phyloP scores from a whole-genome alignment of 306 rosid genomes.

The Rosa persica region DNA sequence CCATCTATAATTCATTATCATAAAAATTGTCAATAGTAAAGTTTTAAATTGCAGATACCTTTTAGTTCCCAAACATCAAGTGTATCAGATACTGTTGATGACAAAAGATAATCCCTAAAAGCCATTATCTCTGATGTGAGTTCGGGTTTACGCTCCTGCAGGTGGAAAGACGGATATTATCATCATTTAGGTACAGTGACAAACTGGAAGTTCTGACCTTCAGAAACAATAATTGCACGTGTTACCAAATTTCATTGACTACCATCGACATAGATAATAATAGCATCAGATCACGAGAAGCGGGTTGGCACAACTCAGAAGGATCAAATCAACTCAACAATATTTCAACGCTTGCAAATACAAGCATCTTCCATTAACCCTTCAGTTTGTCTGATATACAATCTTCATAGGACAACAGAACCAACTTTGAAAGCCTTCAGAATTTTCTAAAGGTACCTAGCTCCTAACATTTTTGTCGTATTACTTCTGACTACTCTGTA shows the following conservation, averaged over 20 bases:
- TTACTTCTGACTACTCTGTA: too few relatives aligned
- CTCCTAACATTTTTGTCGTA: too few relatives aligned
- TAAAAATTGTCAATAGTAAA: slow-evolving; percentile 11
- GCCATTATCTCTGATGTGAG: slow-evolving; percentile 86
- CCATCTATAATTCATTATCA: background rate
- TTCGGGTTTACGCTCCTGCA: slow-evolving; percentile 92
- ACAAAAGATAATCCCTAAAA: slow-evolving; percentile 88
- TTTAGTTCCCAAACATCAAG: slow-evolving; percentile 98
- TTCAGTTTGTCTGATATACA: too few relatives aligned
- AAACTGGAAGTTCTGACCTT: background rate
- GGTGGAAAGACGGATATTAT: background rate
- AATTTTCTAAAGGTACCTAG: too few relatives aligned
- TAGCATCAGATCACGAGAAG: background rate
- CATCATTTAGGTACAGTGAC: background rate
- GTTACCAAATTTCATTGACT: background rate
- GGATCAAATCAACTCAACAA: background rate
- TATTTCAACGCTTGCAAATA: background rate
- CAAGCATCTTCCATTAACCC: background rate
- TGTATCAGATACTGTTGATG: slow-evolving; percentile 86
- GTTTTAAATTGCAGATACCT: slow-evolving; percentile 47
- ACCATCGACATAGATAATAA: background rate
- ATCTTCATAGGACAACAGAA: too few relatives aligned
- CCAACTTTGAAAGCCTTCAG: too few relatives aligned
- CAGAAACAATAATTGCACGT: background rate
- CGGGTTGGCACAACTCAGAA: background rate